Evolutionary conservation across 176 grass and related monocot species (phyloP).

Genomic region (Tillandsia leiboldiana): DNA sequence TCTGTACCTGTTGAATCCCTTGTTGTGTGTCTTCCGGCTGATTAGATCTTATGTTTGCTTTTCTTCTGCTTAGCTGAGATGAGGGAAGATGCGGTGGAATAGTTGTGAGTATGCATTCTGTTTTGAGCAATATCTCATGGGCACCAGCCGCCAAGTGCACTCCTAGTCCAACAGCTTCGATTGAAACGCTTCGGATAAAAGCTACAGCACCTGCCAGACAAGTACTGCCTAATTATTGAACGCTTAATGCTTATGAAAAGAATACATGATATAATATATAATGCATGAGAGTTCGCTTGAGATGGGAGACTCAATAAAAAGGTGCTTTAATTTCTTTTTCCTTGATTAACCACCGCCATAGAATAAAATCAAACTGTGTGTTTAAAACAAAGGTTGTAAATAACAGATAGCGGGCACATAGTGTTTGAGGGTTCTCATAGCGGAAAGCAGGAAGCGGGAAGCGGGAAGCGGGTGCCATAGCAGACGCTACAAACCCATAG

Average conservation of each 20-base stretch:
- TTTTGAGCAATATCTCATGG: slow-evolving; percentile 81
- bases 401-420: no score
- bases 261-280: no score
- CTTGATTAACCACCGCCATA: no score
- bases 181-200: slow-evolving; percentile 81
- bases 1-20: slow-evolving; percentile 70
- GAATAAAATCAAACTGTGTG: no score
- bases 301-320: no score
- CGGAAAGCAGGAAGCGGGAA: no score
- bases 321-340: no score
- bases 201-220: slow-evolving; percentile 70
- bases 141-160: slow-evolving; percentile 90
- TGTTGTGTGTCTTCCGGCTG: slow-evolving; percentile 84
- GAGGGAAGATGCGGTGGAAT: slow-evolving; percentile 38
- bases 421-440: no score
- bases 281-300: no score
- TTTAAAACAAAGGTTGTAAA: no score
- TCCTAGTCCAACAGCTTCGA: slow-evolving; percentile 87
- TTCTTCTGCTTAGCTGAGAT: slow-evolving; percentile 39
- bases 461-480: no score
- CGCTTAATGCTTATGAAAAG: background rate
- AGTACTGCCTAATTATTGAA: slow-evolving; percentile 4
- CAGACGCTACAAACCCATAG: no score
- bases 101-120: slow-evolving; percentile 61
- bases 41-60: slow-evolving; percentile 61